phyloP scores from a whole-genome alignment of 306 rosid genomes.

The Luffa acutangula region DNA sequence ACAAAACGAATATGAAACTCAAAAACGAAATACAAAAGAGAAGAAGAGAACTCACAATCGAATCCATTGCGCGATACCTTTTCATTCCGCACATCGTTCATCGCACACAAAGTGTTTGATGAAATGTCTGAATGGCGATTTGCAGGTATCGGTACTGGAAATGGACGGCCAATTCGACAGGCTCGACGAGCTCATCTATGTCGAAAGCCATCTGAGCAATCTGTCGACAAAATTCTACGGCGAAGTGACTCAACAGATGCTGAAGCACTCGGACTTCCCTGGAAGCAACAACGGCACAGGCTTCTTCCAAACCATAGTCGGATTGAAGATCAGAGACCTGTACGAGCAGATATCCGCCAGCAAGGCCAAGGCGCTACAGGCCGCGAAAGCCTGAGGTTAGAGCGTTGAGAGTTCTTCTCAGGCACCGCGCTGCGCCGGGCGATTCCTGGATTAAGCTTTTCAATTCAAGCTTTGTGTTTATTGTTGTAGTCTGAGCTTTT shows the following conservation, averaged over 20 bases:
- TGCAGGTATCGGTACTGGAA: slow-evolving; percentile 81
- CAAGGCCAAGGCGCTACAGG: slow-evolving; percentile 43
- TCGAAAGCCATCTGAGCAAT: slow-evolving; percentile 93
- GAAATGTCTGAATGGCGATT: neutral
- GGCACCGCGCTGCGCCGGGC: neutral
- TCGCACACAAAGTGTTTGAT: neutral
- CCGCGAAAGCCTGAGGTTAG: slow-evolving; percentile 42
- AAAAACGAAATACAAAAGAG: neutral
- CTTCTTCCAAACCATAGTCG: slow-evolving; percentile 90
- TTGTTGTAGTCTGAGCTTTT: slow-evolving; percentile 14
- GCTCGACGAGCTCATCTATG: slow-evolving; percentile 88
- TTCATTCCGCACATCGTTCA: too few relatives aligned
- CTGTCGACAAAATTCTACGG: slow-evolving; percentile 89
- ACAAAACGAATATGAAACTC: neutral
- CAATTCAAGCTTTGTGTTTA: slow-evolving; percentile 13
- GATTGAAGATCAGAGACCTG: slow-evolving; percentile 85
- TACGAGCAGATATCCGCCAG: slow-evolving; percentile 63
- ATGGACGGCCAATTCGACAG: slow-evolving; percentile 99
- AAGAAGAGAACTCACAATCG: neutral
- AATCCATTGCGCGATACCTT: neutral
- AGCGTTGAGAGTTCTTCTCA: slow-evolving; percentile 10
- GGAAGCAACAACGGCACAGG: slow-evolving; percentile 99
- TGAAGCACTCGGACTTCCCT: slow-evolving; percentile 93
- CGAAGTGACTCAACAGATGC: slow-evolving; percentile 94
- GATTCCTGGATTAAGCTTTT: slow-evolving; percentile 7